Base-by-base conservation (phyloP, 208 protist genomes). In the Naegleria gruberi region DNA sequence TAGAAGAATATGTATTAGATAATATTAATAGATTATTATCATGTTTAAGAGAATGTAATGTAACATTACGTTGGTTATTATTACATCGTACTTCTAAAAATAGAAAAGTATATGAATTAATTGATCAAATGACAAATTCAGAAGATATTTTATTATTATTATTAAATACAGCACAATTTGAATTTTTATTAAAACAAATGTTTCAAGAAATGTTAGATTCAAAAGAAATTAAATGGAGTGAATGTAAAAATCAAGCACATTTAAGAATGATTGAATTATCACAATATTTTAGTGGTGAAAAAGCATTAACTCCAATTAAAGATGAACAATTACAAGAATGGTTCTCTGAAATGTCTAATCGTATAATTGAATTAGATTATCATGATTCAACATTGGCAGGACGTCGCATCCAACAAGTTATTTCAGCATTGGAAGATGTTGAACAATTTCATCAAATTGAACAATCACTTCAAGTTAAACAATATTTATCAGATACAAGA, bases 371-470 rank as follows among this genome's bases (percentile, higher is more conserved):
- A 34, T 90, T 96, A 0, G 83, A 91, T 46, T 91, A 84, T 81
- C 40, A 90, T 41, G 44, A 91, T 90, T 37, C 45, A 15, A 97
- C 95, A 5, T 87, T 91, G 15, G 95, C 97, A 0, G 97, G 96
- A 73, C 92, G 97, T 81, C 98, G 98, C 93, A 97, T 99, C 73
- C 96, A 98, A 94, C 96, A 98, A 91, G 92, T 99, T 6, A 96
- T 98, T 42, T 92, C 94, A 65, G 98, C 98, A 6, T 92, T 99
- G 40, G 97, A 98, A 91, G 97, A 98, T 90, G 97, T 99, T 73
- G 96, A 98, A 89, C 94, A 98, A 92, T 99, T 98, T 90, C 95
- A 98, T 86, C 97, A 98, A 90, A 93, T 97, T 88, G 95, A 96
- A 90, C 92, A 93, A 82, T 96, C 95, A 90, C 90, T 97, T 8